Evolutionary conservation across 768 basidiomycete species (phyloP), one percentile per base, ranked within the genome.

Genomic region (Hygrophoropsis aurantiaca): DNA sequence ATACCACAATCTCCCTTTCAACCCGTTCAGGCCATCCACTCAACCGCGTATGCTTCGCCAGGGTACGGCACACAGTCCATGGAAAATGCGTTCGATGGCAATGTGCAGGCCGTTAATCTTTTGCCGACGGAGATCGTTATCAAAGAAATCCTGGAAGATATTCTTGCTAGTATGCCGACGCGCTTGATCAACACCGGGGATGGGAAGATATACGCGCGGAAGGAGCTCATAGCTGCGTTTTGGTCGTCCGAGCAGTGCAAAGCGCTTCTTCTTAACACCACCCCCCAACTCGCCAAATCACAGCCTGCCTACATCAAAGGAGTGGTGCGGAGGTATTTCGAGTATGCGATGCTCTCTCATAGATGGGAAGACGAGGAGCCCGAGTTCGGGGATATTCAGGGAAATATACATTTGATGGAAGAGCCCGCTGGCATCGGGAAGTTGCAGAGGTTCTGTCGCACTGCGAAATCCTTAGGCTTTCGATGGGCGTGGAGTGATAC

Each of bases 121-220:
- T n/a, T n/a, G n/a, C n/a, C n/a, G n/a, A n/a, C n/a, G n/a, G n/a
- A n/a, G n/a, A n/a, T n/a, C n/a, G n/a, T n/a, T n/a, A n/a, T n/a
- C n/a, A n/a, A n/a, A n/a, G n/a, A n/a, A n/a, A n/a, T n/a, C n/a
- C n/a, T n/a, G n/a, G n/a, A n/a, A n/a, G n/a, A n/a, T n/a, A n/a
- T n/a, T n/a, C n/a, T n/a, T n/a, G n/a, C n/a, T n/a, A n/a, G n/a
- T n/a, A 61, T 61, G 50, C 59, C 59, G 1, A 47, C 58, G 11
- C 61, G 55, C 26, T 49, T 61, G 35, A 54, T 61, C 10, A 60
- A 50, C 11, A 61, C 59, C 11, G 49, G 57, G 1, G 56, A 61
- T 19, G 59, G 59, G 10, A 63, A 49, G 35, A 1, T 61, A 5
- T 63, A 61, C 37, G 41, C 47, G 44, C 58, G 49, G 11, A 42